phyloP scores from a whole-genome alignment of 345 rosid species.

The Ceriops zippeliana region DNA sequence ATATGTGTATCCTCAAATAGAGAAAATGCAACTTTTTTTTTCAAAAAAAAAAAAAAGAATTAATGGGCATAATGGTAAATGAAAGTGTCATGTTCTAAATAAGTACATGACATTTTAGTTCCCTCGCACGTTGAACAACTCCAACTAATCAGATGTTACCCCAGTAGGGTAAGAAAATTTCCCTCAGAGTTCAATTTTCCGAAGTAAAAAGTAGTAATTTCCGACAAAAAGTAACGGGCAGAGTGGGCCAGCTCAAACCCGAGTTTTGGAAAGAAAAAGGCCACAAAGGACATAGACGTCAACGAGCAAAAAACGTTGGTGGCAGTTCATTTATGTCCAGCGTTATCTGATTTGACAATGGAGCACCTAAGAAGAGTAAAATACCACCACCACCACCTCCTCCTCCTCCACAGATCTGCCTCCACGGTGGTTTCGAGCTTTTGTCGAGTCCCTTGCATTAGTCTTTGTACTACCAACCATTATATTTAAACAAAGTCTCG shows the following conservation, averaged over 20 bases:
- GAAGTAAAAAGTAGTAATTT: too few relatives aligned
- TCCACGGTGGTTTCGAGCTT: too few relatives aligned
- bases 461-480: too few relatives aligned
- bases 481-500: conserved; percentile 13
- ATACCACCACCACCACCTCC: neutral
- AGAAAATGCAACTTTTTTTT: too few relatives aligned
- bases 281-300: neutral
- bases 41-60: too few relatives aligned
- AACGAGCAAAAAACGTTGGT: neutral
- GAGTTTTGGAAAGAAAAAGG: neutral
- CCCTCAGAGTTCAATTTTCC: too few relatives aligned
- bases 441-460: neutral
- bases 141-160: too few relatives aligned
- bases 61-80: too few relatives aligned
- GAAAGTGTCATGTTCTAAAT: too few relatives aligned
- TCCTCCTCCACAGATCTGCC: neutral
- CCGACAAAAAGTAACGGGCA: neutral
- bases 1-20: too few relatives aligned
- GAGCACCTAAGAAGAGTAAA: neutral
- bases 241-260: neutral
- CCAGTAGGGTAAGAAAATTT: neutral
- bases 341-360: neutral
- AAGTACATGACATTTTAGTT: too few relatives aligned
- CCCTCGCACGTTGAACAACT: too few relatives aligned
- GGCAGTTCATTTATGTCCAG: conserved; percentile 1